A percentile compares a stretch with the other conserved stretches of the same genome.
These are phyloP conservation scores for Chlamydomonas asymmetrica DNA, from an alignment of 139 green algal species.

Conservation along the genomic window DNA sequence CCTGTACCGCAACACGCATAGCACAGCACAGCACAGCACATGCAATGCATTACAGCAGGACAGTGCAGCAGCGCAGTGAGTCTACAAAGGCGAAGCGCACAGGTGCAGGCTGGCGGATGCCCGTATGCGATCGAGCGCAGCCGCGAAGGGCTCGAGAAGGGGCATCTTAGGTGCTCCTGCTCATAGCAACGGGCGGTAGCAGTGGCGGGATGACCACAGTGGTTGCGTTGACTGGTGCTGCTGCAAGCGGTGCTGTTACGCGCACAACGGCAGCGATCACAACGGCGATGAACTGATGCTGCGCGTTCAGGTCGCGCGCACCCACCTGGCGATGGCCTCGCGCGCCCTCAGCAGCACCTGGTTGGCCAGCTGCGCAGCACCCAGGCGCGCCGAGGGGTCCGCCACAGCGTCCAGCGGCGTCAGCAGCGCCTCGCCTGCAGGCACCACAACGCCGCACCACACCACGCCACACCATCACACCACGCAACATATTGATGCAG, in stretches of 20 bases:
- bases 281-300: slow-evolving; percentile 50
- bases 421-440: slow-evolving; percentile 40
- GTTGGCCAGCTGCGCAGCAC: slow-evolving; percentile 70
- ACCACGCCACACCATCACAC: neutral
- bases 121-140: too few species aligned
- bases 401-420: slow-evolving; percentile 49
- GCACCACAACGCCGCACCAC: slow-evolving; percentile 9
- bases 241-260: neutral
- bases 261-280: neutral
- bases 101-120: too few species aligned
- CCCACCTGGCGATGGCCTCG: slow-evolving; percentile 45
- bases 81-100: neutral
- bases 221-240: neutral
- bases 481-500: neutral
- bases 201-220: neutral
- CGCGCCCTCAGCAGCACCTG: slow-evolving; percentile 41
- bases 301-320: slow-evolving; percentile 69
- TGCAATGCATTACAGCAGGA: neutral
- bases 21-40: neutral
- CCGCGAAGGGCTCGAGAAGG: too few species aligned
- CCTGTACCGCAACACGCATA: neutral
- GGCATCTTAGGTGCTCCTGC: too few species aligned
- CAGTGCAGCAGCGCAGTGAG: neutral
- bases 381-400: slow-evolving; percentile 33
- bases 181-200: neutral